Percentiles rank a stretch among this genome's conserved stretches.
Conservation (phyloP, 345 rosid genomes). For the Citrus sp. region DNA sequence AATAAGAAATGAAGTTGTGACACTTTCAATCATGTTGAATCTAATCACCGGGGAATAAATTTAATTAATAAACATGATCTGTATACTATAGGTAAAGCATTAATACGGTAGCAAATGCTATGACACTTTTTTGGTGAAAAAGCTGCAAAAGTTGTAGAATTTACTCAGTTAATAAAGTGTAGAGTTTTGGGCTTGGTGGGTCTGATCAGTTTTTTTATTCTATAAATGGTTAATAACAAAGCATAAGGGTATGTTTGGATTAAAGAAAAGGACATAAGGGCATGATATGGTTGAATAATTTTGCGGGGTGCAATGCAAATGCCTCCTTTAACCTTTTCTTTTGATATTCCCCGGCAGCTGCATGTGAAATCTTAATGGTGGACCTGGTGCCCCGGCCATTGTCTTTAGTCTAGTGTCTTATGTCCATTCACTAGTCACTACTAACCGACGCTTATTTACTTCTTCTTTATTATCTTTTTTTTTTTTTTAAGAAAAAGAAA, state of each 20-base stretch:
- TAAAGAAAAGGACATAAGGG: neutral
- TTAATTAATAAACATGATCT: neutral
- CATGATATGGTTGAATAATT: constrained; percentile 30
- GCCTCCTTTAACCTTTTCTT: constrained; percentile 6
- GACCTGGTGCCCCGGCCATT: constrained; percentile 25
- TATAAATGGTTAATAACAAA: too few species aligned
- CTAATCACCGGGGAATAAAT: neutral
- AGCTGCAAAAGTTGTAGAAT: constrained; percentile 21
- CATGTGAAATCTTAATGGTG: constrained; percentile 49
- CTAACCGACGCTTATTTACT: constrained; percentile 24
- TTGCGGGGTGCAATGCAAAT: constrained; percentile 15
- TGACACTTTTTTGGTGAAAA: constrained; percentile 13
- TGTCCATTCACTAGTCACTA: neutral
- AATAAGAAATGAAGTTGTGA: neutral
- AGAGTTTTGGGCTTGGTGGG: neutral
- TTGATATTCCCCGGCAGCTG: constrained; percentile 30
- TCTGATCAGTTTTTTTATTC: neutral
- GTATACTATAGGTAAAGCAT: neutral
- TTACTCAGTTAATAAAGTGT: neutral
- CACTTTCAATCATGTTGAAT: neutral
- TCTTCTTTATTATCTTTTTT: neutral
- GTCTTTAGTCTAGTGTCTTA: constrained; percentile 1
- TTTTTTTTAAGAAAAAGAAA: too few species aligned
- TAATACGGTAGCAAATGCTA: neutral
- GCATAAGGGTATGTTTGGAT: constrained; percentile 22